Evolutionary conservation across 2,329 filamentous ascomycete species (phyloP).

Genomic region (Fusarium sp.): DNA sequence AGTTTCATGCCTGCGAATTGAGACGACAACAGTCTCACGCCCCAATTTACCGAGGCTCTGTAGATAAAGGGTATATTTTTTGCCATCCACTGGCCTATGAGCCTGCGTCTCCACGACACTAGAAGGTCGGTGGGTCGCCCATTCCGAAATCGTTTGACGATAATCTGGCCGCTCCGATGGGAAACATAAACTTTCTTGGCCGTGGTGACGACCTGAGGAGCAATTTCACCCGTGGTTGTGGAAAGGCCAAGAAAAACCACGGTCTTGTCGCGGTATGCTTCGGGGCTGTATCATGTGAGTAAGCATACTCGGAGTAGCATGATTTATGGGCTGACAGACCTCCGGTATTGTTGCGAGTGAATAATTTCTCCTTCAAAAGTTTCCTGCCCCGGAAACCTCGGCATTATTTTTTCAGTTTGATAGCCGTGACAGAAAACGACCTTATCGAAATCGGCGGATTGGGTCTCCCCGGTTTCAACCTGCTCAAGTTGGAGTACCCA

Average conservation of each 20-base stretch:
- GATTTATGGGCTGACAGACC: not conserved
- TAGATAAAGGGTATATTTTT: slow-evolving; percentile 4
- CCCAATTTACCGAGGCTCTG: slow-evolving; percentile 5
- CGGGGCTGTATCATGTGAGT: not conserved
- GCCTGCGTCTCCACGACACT: slow-evolving; percentile 27
- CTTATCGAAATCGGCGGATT: slow-evolving; percentile 20
- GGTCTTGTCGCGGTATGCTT: slow-evolving; percentile 2
- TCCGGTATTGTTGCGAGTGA: slow-evolving; percentile 33
- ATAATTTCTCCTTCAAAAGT: slow-evolving; percentile 11
- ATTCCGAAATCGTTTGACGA: slow-evolving; percentile 22
- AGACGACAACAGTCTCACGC: slow-evolving; percentile 5
- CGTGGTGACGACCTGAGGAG: not conserved
- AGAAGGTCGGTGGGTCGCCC: slow-evolving; percentile 16
- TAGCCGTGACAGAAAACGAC: slow-evolving; percentile 35
- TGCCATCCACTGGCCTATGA: slow-evolving; percentile 27
- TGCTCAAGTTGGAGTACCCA: slow-evolving; percentile 23
- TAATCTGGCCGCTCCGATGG: slow-evolving; percentile 23
- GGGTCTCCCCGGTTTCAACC: not conserved
- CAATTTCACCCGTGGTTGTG: slow-evolving; percentile 26
- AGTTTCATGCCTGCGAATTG: slow-evolving; percentile 9
- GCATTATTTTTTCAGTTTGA: slow-evolving; percentile 26
- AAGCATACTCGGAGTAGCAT: rapidly evolving
- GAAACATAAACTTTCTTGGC: slow-evolving; percentile 33
- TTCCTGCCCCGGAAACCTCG: slow-evolving; percentile 16
- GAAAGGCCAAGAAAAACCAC: slow-evolving; percentile 24